Evolutionary conservation across 306 rosid genomes (phyloP).

Genomic region (Malus orientalis): DNA sequence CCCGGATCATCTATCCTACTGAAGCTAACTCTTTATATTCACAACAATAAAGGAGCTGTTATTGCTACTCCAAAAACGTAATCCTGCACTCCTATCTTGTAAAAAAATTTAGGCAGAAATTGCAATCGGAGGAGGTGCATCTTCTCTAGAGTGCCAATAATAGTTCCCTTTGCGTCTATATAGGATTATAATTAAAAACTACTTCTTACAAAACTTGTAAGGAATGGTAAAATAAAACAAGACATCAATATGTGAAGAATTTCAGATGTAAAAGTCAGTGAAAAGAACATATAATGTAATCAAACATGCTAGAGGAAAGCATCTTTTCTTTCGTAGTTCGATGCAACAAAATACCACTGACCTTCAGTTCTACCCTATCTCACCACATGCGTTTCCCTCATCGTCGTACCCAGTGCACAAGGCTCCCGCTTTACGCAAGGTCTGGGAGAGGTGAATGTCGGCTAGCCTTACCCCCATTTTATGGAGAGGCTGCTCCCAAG

Average conservation of each 20-base stretch:
- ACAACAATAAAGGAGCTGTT: background rate
- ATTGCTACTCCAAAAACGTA: background rate
- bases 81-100: too few species aligned
- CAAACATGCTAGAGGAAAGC: background rate
- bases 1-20: background rate
- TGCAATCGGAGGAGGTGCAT: too few species aligned
- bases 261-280: background rate
- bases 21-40: background rate
- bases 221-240: background rate
- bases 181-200: background rate
- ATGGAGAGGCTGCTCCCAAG: too few species aligned
- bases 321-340: background rate
- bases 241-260: background rate
- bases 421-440: too few species aligned
- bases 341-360: background rate
- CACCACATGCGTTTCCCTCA: background rate
- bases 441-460: too few species aligned
- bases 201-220: background rate
- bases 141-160: too few species aligned
- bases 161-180: background rate
- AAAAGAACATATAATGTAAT: background rate
- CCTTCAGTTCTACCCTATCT: background rate
- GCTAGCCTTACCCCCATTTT: too few species aligned
- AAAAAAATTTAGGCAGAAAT: too few species aligned
- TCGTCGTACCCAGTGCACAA: too few species aligned